Base-by-base conservation (phyloP, 208 protist species). In the Crithidia acanthocephali region DNA sequence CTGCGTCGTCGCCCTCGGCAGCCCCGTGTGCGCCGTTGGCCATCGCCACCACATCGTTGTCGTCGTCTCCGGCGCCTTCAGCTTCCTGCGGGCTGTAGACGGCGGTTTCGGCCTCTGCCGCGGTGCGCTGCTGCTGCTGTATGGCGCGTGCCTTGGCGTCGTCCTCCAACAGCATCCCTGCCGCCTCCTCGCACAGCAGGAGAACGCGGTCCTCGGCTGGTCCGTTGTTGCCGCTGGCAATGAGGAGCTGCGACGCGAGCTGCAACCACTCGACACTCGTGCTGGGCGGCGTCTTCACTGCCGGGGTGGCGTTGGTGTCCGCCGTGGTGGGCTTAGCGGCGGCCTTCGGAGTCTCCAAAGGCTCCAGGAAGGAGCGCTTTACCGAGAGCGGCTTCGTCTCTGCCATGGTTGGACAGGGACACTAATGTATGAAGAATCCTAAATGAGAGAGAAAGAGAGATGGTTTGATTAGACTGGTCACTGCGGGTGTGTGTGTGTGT, bases 161-260 rank as follows among this genome's bases (percentile, higher is more conserved):
- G 32, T 86, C 84, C n/a, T 89, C 87, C 25, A 92, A 59, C 32
- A 93, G 63, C 35, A 72, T 63, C 25, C 50, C 58, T 0, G 84
- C 84, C 0, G 80, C 83, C 32, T 88, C 83, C 57, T 88, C 84
- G 48, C 86, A 82, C 66, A 90, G 68, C 25, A 66, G 55, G 20
- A 90, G 33, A 18, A 81, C 50, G 23, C 83, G 84, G 40, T 79
- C 56, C 55, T 50, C 45, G 1, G 57, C 72, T 40, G 61, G 40
- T 20, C 57, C 63, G 57, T 52, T 72, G 55, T 59, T 52, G 28
- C 37, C 35, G 18, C 55, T 52, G 27, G 61, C 11, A 52, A 79
- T 74, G 7, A 92, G 74, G 9, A 86, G 80, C 18, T 80, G 76
- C 25, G 83, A 79, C 35, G 76, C 63, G 28, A 83, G 51, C 44